Conservation (phyloP, 2,329 filamentous ascomycete species). For the Fusarium odoratissimum region DNA sequence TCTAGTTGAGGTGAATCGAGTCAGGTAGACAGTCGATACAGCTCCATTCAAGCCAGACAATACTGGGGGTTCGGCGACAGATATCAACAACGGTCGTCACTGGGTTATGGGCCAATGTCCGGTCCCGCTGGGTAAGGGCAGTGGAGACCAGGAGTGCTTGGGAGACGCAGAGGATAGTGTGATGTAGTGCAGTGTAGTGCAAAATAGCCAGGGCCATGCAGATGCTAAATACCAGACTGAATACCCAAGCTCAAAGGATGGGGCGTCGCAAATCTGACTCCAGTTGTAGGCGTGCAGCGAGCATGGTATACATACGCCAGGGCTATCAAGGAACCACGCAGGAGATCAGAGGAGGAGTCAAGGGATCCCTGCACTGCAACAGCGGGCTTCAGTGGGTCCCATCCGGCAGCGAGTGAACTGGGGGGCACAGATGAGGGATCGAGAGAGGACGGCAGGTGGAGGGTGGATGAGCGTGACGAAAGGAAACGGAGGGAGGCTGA, state of each 20-base stretch:
- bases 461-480: conserved; percentile 17
- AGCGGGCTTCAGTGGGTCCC: conserved; percentile 43
- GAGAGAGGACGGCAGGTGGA: conserved; percentile 14
- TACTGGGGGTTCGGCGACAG: conserved; percentile 27
- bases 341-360: conserved; percentile 40
- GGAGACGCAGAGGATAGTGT: conserved; percentile 1
- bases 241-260: conserved; percentile 16
- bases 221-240: conserved; percentile 36
- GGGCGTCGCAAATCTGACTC: conserved; percentile 41
- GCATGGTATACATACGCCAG: conserved; percentile 35
- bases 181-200: conserved; percentile 15
- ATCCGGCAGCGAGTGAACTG: conserved; percentile 34
- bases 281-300: conserved; percentile 42
- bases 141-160: conserved; percentile 29
- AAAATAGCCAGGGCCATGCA: conserved; percentile 29
- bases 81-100: conserved; percentile 31
- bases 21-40: conserved; percentile 26
- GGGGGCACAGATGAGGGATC: conserved; percentile 26
- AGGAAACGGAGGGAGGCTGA: conserved; percentile 23
- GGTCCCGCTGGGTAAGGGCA: conserved; percentile 35
- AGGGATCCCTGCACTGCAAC: conserved; percentile 39
- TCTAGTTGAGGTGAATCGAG: conserved; percentile 31
- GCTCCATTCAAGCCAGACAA: conserved; percentile 13
- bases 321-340: conserved; percentile 42
- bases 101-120: conserved; percentile 15